Conservation (phyloP, 2,329 filamentous ascomycete genomes). For the Paraphaeosphaeria sporulosa region DNA sequence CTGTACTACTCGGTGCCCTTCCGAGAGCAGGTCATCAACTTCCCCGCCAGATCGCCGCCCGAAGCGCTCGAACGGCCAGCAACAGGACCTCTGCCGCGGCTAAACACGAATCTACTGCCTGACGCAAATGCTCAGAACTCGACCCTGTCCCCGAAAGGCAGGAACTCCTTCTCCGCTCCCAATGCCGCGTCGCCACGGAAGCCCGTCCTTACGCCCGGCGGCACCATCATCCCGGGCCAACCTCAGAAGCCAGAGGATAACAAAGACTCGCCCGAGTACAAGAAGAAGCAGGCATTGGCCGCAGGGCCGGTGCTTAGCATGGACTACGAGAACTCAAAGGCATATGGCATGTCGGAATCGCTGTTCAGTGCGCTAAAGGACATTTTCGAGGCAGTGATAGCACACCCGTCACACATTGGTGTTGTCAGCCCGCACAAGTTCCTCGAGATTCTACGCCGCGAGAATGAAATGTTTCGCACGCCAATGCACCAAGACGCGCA, state of each 20-base stretch:
- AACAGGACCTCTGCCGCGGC: conserved; percentile 41
- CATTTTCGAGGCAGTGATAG: conserved; percentile 90
- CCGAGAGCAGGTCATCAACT: conserved; percentile 91
- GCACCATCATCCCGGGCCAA: conserved; percentile 60
- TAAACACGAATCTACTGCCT: conserved; percentile 49
- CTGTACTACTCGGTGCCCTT: conserved; percentile 96
- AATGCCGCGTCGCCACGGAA: conserved; percentile 44
- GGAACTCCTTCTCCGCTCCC: conserved; percentile 45
- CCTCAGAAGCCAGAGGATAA: conserved; percentile 84
- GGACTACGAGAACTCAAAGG: conserved; percentile 77
- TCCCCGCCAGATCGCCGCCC: conserved; percentile 75
- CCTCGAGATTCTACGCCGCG: conserved; percentile 88
- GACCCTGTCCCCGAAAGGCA: conserved; percentile 65
- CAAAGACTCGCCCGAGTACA: conserved; percentile 93
- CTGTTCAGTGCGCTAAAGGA: conserved; percentile 95
- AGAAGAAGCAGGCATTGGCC: conserved; percentile 93
- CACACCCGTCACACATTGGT: conserved; percentile 81
- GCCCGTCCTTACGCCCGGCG: conserved; percentile 54
- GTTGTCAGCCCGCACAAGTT: conserved; percentile 93
- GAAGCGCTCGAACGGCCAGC: conserved; percentile 70
- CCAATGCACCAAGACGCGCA: conserved; percentile 99
- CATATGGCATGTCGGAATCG: conserved; percentile 93
- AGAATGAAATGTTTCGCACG: conserved; percentile 97
- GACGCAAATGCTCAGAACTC: conserved; percentile 46
- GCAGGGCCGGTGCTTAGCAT: conserved; percentile 87